phyloP scores from a whole-genome alignment of 257 asterid species.

The Nicotiana obtusifolia region DNA sequence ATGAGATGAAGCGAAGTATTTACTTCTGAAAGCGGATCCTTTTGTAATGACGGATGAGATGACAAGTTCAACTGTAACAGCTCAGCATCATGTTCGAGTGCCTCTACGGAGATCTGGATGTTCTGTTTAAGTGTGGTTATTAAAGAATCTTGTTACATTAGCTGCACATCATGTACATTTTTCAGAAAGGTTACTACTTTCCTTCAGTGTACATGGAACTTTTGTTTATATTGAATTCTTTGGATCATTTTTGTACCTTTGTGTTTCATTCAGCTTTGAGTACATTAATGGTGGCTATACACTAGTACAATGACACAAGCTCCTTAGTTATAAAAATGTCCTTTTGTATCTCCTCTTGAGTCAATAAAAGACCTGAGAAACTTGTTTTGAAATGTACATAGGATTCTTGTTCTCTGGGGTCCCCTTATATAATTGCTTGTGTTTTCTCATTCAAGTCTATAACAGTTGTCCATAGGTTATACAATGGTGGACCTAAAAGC shows the following conservation, averaged over 20 bases:
- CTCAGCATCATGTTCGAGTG: neutral
- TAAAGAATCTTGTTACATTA: constrained; percentile 2
- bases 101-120: neutral
- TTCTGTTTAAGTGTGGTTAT: neutral
- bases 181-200: neutral
- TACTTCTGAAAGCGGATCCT: neutral
- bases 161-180: neutral
- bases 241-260: neutral
- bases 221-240: too few relatives aligned
- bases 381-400: constrained; percentile 26
- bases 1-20: neutral
- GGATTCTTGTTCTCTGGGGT: constrained; percentile 21
- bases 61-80: neutral
- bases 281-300: neutral
- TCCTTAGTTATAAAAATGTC: too few relatives aligned
- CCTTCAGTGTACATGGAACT: neutral
- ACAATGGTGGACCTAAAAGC: too few relatives aligned
- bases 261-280: neutral
- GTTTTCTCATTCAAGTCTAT: constrained; percentile 39
- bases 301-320: neutral
- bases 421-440: constrained; percentile 35
- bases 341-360: too few relatives aligned
- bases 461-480: constrained; percentile 34
- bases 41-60: neutral
- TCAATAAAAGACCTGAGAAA: neutral